These are phyloP conservation scores for Macrolepiota fuliginosa DNA, from an alignment of 768 basidiomycete genomes.

Conservation along the genomic window DNA sequence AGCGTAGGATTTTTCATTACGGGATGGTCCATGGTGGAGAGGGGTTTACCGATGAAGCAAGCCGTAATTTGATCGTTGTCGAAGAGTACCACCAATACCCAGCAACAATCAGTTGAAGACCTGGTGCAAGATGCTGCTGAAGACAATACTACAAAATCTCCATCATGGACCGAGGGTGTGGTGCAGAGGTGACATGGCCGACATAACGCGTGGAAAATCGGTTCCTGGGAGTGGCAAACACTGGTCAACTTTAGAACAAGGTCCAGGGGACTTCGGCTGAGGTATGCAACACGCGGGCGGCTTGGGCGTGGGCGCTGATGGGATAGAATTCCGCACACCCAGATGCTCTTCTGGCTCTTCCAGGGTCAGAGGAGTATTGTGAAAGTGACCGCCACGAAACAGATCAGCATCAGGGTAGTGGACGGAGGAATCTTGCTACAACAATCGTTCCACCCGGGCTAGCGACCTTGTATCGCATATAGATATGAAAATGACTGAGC, in stretches of 20 bases:
- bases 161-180: not conserved
- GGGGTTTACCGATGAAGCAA: not conserved
- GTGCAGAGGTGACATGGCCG: not conserved
- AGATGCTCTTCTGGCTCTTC: not conserved
- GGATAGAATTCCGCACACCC: not conserved
- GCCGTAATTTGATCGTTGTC: not conserved
- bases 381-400: not conserved
- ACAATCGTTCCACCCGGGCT: not conserved
- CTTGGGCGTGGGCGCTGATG: not conserved
- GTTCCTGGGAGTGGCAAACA: not conserved
- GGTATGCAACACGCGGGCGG: not conserved
- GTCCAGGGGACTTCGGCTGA: not conserved
- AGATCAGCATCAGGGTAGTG: slow-evolving; percentile 2
- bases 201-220: not conserved
- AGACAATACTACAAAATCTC: not conserved
- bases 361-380: not conserved
- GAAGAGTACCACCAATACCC: not conserved
- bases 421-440: not conserved
- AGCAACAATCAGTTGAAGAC: not conserved
- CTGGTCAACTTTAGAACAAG: not conserved
- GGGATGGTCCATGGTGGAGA: not conserved
- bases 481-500: not conserved
- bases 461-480: not conserved
- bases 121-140: not conserved
- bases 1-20: not conserved